Evolutionary conservation across 192 early-diverging fungal species (phyloP).

Genomic region (Coemansia sp.): DNA sequence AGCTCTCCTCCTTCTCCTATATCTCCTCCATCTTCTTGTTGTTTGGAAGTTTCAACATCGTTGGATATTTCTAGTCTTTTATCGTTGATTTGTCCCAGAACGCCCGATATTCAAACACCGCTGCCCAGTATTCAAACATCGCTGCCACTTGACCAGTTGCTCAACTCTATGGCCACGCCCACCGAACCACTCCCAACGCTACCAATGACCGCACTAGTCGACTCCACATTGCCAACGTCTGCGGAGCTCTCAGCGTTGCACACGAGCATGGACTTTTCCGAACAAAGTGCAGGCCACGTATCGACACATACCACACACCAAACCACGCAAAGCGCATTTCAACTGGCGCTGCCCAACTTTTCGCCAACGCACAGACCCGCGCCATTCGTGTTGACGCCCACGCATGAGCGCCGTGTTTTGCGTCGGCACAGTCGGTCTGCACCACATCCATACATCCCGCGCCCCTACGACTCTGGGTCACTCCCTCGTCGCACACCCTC

Average conservation of each 20-base stretch:
- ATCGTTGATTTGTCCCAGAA: not conserved
- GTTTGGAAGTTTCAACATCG: not conserved
- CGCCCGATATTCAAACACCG: not conserved
- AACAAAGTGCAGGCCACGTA: no score
- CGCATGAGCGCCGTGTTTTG: conserved; percentile 13
- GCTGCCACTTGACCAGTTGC: not conserved
- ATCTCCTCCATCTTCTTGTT: not conserved
- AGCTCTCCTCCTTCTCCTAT: not conserved
- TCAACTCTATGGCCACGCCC: not conserved
- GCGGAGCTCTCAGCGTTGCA: no score
- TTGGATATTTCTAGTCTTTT: conserved; percentile 2
- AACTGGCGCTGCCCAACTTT: no score
- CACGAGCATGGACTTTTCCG: no score
- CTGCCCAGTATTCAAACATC: not conserved
- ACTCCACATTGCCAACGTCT: no score
- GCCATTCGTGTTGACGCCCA: not conserved
- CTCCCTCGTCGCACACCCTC: not conserved
- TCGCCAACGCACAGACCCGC: not conserved
- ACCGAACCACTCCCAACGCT: not conserved
- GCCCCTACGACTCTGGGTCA: not conserved
- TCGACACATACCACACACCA: no score
- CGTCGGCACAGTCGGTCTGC: conserved; percentile 12
- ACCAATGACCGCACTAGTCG: not conserved
- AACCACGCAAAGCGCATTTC: no score
- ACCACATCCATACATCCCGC: conserved; percentile 25